These are phyloP conservation scores for Aspergillus nomiae DNA, from an alignment of 2,329 filamentous ascomycete genomes.

Conservation along the genomic window DNA sequence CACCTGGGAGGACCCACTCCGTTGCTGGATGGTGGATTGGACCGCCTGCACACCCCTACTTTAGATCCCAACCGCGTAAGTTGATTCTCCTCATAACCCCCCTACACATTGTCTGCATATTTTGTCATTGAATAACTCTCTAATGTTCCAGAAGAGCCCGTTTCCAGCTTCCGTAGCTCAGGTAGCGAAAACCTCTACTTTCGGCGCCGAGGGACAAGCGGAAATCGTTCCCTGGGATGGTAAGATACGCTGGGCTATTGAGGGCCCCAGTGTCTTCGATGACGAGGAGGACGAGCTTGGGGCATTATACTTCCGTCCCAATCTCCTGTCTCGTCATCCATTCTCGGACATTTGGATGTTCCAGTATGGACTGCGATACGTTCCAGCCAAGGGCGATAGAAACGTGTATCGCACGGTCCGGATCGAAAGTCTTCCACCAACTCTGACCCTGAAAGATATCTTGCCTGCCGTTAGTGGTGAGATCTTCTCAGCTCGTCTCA, in stretches of 20 bases:
- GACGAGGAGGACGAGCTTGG: slow-evolving; percentile 22
- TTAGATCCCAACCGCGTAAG: slow-evolving; percentile 19
- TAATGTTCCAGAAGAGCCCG: not conserved
- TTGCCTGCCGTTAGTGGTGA: slow-evolving; percentile 27
- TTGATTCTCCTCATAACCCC: not conserved
- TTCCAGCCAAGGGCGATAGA: slow-evolving; percentile 22
- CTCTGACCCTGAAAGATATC: slow-evolving; percentile 25
- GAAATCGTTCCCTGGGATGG: slow-evolving; percentile 23
- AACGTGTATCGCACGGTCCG: slow-evolving; percentile 34
- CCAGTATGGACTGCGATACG: slow-evolving; percentile 36
- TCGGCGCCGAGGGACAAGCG: not conserved
- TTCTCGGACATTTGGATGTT: slow-evolving; percentile 26
- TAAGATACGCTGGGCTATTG: slow-evolving; percentile 23
- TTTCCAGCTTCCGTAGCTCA: not conserved
- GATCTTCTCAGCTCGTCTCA: slow-evolving; percentile 31
- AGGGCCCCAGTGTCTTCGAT: slow-evolving; percentile 25
- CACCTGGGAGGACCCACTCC: not conserved
- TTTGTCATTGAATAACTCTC: not conserved
- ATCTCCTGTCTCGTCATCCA: slow-evolving; percentile 10
- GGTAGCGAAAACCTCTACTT: not conserved
- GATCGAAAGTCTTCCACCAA: slow-evolving; percentile 28
- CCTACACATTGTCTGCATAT: not conserved
- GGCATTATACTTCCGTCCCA: slow-evolving; percentile 14
- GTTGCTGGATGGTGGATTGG: slow-evolving; percentile 15
- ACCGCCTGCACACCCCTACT: slow-evolving; percentile 15